phyloP scores from a whole-genome alignment of 441 rosid genomes.

The Adansonia gregorii region DNA sequence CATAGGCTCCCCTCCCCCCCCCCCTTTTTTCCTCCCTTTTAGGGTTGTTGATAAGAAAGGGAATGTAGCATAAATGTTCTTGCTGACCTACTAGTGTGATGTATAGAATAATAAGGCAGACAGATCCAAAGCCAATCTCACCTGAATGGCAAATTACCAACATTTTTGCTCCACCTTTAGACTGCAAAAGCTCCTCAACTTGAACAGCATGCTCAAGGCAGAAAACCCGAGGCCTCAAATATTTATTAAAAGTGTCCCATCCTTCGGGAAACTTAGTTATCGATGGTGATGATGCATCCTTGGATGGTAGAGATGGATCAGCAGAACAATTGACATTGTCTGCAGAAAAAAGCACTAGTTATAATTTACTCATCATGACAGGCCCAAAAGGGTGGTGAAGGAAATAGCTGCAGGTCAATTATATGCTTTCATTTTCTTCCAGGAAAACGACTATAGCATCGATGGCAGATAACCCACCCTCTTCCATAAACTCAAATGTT shows the following conservation, averaged over 20 bases:
- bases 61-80: neutral
- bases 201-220: conserved; percentile 94
- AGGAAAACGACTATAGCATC: conserved; percentile 12
- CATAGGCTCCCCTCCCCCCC: neutral
- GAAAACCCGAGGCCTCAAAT: conserved; percentile 86
- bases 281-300: conserved; percentile 37
- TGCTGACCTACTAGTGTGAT: conserved; percentile 5
- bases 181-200: conserved; percentile 65
- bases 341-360: conserved; percentile 40
- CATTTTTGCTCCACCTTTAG: conserved; percentile 81
- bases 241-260: conserved; percentile 62
- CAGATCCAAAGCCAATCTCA: conserved; percentile 35
- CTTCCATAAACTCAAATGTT: neutral
- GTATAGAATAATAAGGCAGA: neutral
- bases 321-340: conserved; percentile 31
- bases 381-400: conserved; percentile 25
- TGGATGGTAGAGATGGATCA: conserved; percentile 36
- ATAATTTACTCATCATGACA: conserved; percentile 28
- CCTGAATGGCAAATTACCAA: conserved; percentile 97
- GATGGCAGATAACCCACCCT: neutral
- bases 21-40: neutral
- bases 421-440: conserved; percentile 18
- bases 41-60: neutral
- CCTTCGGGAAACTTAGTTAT: conserved; percentile 34
- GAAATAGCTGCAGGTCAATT: conserved; percentile 20